These are phyloP conservation scores for Hsuehochloa calcarea DNA, from an alignment of 176 grass and related monocot genomes.

Conservation along the genomic window DNA sequence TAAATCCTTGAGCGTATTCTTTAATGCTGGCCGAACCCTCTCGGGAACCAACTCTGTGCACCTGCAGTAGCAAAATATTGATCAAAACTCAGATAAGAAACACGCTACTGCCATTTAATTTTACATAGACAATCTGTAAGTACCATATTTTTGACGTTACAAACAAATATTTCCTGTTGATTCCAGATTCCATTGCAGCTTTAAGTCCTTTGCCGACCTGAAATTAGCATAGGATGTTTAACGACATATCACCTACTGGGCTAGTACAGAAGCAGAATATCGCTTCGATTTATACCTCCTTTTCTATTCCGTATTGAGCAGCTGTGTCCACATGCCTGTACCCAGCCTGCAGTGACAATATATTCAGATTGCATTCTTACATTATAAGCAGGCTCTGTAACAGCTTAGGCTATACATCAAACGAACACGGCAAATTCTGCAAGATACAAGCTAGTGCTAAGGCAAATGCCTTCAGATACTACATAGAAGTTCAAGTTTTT, in stretches of 20 bases:
- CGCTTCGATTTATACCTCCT: constrained; percentile 50
- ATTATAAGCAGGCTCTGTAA: neutral
- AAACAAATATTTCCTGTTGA: constrained; percentile 72
- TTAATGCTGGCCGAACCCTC: constrained; percentile 49
- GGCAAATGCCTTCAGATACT: neutral
- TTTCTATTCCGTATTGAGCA: constrained; percentile 51
- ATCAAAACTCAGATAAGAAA: neutral
- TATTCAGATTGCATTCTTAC: constrained; percentile 4
- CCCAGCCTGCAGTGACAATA: constrained; percentile 54
- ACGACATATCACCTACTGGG: neutral
- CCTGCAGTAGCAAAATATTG: constrained; percentile 41
- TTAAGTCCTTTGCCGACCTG: constrained; percentile 64
- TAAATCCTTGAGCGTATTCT: constrained; percentile 62
- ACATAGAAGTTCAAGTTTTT: neutral
- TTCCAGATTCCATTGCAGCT: constrained; percentile 61
- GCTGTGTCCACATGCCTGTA: constrained; percentile 87
- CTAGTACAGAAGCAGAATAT: neutral
- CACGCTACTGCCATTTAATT: neutral
- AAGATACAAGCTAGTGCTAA: neutral
- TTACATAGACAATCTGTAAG: neutral
- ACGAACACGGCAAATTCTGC: neutral
- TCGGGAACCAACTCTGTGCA: constrained; percentile 66
- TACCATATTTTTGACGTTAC: constrained; percentile 83
- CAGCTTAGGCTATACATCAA: neutral
- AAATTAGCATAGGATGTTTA: constrained; percentile 16